A percentile compares a stretch with the other conserved stretches of the same genome.
Conservation (phyloP, 805 yeast species). For the Candida schatavii region DNA sequence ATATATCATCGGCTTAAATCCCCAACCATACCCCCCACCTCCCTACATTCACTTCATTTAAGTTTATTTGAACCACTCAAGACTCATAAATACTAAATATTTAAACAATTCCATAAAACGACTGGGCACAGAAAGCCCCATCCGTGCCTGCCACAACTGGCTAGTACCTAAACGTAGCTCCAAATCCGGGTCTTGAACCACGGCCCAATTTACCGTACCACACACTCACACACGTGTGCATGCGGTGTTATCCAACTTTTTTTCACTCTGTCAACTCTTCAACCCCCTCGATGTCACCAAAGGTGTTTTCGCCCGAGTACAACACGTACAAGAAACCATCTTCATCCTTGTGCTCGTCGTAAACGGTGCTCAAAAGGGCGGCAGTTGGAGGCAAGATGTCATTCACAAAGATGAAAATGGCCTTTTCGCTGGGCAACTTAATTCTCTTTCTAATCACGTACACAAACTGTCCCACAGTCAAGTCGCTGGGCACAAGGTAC, state of each 20-base stretch:
- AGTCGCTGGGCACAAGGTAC: conserved; percentile 92
- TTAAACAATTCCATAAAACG: conserved; percentile 1
- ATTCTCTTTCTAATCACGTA: conserved; percentile 96
- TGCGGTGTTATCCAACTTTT: too few species aligned
- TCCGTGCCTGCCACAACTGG: not conserved
- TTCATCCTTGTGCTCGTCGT: conserved; percentile 95
- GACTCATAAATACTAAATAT: conserved; percentile 1
- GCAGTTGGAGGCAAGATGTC: conserved; percentile 98
- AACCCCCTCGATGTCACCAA: conserved; percentile 48
- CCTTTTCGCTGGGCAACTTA: conserved; percentile 94
- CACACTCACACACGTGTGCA: too few species aligned
- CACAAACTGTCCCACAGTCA: conserved; percentile 97
- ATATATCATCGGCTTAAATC: too few species aligned
- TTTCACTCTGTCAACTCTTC: not conserved
- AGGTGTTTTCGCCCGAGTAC: conserved; percentile 96
- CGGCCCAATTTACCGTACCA: not conserved
- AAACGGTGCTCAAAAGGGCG: conserved; percentile 90
- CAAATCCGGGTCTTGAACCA: not conserved
- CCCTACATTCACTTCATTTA: not conserved
- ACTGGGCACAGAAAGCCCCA: not conserved
- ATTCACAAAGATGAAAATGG: conserved; percentile 94
- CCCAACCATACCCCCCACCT: too few species aligned
- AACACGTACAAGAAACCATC: conserved; percentile 96
- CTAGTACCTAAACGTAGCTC: not conserved
- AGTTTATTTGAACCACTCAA: conserved; percentile 5